These are phyloP conservation scores for Hericium rajendrae DNA, from an alignment of 768 basidiomycete species.

Conservation along the genomic window DNA sequence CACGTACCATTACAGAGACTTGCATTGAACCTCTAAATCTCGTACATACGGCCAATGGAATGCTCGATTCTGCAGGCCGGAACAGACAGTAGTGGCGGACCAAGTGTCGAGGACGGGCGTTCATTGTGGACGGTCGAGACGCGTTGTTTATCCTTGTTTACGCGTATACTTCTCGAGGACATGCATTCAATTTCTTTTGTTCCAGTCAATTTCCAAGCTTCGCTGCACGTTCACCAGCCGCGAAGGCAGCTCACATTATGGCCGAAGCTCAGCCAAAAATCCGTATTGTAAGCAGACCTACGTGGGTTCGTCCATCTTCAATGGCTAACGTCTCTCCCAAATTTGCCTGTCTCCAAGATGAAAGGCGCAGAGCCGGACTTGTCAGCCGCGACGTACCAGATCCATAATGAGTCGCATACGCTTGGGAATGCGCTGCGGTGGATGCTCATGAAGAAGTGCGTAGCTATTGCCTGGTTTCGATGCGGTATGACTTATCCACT, in stretches of 20 bases:
- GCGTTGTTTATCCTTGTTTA: too few relatives aligned
- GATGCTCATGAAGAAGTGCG: constrained; percentile 99
- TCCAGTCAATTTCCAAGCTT: not conserved
- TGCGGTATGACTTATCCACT: not conserved
- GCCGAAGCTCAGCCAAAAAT: constrained; percentile 6
- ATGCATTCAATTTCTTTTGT: not conserved
- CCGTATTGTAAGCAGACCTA: constrained; percentile 8
- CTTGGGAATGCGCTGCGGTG: constrained; percentile 90
- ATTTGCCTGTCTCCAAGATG: constrained; percentile 42
- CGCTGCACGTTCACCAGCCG: not conserved
- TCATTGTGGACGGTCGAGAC: too few relatives aligned
- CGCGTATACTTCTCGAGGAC: not conserved
- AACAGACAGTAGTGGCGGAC: too few relatives aligned
- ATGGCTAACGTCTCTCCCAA: not conserved
- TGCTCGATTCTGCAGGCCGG: too few relatives aligned
- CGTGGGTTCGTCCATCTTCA: not conserved
- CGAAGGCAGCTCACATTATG: constrained; percentile 1
- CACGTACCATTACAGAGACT: too few relatives aligned
- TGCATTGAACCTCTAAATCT: too few relatives aligned
- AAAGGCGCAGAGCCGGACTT: constrained; percentile 74
- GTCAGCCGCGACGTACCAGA: constrained; percentile 85
- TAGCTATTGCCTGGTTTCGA: not conserved
- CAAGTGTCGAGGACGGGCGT: too few relatives aligned
- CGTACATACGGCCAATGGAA: too few relatives aligned
- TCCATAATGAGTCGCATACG: constrained; percentile 91